These are phyloP conservation scores for Umbelopsis isabellina DNA, from an alignment of 192 early-diverging fungal genomes.

Conservation along the genomic window DNA sequence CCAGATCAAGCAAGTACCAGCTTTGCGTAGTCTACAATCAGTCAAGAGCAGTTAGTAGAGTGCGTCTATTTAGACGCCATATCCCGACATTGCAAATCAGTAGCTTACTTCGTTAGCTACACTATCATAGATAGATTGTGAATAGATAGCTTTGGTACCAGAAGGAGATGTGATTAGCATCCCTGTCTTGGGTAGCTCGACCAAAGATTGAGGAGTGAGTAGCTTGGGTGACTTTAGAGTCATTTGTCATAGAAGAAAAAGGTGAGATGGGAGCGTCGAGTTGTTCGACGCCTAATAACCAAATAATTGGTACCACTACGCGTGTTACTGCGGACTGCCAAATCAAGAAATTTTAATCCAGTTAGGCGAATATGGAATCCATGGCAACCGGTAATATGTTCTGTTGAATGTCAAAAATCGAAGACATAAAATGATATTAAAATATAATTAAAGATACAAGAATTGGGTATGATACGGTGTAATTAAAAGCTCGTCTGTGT, in stretches of 20 bases:
- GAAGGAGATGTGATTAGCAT: conserved; percentile 51
- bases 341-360: too few relatives aligned
- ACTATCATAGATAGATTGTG: conserved; percentile 57
- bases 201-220: conserved; percentile 62
- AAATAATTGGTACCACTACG: too few relatives aligned
- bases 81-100: not conserved
- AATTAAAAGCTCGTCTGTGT: not conserved
- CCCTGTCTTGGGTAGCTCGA: conserved; percentile 56
- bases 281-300: too few relatives aligned
- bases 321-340: too few relatives aligned
- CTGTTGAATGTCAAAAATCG: too few relatives aligned
- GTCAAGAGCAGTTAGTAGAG: too few relatives aligned
- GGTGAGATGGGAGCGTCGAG: not conserved
- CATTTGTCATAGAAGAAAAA: not conserved
- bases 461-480: too few relatives aligned
- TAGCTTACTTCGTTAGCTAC: conserved; percentile 27
- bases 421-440: too few relatives aligned
- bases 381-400: too few relatives aligned
- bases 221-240: not conserved
- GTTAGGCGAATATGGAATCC: too few relatives aligned
- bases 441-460: too few relatives aligned
- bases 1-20: conserved; percentile 30
- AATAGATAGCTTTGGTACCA: conserved; percentile 49
- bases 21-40: conserved; percentile 50
- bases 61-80: not conserved